phyloP scores from a whole-genome alignment of 257 asterid species.

The Nicotiana benthamiana region DNA sequence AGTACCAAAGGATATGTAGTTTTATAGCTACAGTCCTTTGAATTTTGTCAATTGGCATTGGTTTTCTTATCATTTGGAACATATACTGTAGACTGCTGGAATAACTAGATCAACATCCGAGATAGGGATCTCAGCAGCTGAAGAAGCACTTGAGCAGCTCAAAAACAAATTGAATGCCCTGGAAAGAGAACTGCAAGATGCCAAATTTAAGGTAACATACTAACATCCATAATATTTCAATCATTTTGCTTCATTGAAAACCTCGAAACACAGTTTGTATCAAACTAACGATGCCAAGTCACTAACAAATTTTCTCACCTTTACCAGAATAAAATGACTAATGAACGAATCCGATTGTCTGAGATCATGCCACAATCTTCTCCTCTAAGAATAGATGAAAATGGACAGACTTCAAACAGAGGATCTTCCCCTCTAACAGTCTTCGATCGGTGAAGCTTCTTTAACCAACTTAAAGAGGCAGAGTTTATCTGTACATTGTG shows the following conservation, averaged over 20 bases:
- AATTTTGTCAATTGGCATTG: not conserved
- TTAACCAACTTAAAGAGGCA: not conserved
- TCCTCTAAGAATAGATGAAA: constrained; percentile 30
- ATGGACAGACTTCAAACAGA: constrained; percentile 19
- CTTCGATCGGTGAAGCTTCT: constrained; percentile 48
- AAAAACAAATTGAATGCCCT: constrained; percentile 39
- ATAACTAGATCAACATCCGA: constrained; percentile 52
- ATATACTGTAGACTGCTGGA: constrained; percentile 70
- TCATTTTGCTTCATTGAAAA: not conserved
- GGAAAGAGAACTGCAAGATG: constrained; percentile 72
- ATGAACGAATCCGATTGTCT: constrained; percentile 56
- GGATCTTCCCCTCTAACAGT: constrained; percentile 33
- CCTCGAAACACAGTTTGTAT: not conserved
- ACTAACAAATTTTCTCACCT: constrained; percentile 9
- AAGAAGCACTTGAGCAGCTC: constrained; percentile 75
- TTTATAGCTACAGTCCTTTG: not conserved
- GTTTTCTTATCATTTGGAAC: constrained; percentile 6
- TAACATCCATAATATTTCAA: not conserved
- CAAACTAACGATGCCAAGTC: not conserved
- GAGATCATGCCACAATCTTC: constrained; percentile 61
- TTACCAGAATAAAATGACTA: constrained; percentile 58
- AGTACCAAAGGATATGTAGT: not conserved
- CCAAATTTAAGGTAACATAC: constrained; percentile 60
- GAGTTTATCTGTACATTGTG: not conserved
- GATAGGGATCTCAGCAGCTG: constrained; percentile 52